phyloP scores from a whole-genome alignment of 257 asterid genomes.

The Przewalskia tangutica region DNA sequence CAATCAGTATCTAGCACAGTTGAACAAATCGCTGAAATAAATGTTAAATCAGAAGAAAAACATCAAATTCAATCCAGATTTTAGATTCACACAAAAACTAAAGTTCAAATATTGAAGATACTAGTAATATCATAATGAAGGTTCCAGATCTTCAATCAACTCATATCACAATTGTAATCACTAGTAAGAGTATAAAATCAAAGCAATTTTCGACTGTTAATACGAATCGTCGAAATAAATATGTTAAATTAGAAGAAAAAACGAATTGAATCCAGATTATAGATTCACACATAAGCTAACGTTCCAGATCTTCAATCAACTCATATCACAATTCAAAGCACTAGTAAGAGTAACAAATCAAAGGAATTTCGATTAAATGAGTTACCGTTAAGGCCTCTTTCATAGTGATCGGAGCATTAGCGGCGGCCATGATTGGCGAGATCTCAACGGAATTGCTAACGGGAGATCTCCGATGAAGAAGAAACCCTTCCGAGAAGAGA shows the following conservation, averaged over 20 bases:
- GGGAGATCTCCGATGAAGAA: constrained; percentile 31
- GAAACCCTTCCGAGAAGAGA: constrained; percentile 19
- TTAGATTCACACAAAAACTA: neutral
- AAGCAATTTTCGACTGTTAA: neutral
- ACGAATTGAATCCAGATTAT: too few relatives aligned
- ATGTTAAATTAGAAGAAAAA: too few relatives aligned
- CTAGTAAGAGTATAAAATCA: neutral
- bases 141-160: neutral
- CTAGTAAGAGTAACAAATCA: too few relatives aligned
- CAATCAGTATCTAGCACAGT: neutral
- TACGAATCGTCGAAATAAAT: neutral
- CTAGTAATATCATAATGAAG: neutral
- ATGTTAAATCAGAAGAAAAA: constrained; percentile 4
- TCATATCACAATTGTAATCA: neutral
- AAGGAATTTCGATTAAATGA: neutral
- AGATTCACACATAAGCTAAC: too few relatives aligned
- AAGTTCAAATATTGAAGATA: neutral
- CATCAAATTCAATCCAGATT: neutral
- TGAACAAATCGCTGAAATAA: neutral
- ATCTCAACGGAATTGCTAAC: constrained; percentile 26
- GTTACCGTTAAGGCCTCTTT: constrained; percentile 48
- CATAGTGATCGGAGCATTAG: constrained; percentile 99
- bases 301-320: too few relatives aligned
- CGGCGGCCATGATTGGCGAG: constrained; percentile 80
- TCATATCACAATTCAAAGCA: too few relatives aligned